Conservation (phyloP, 495 filamentous ascomycete genomes). For the Neurospora sp. region DNA sequence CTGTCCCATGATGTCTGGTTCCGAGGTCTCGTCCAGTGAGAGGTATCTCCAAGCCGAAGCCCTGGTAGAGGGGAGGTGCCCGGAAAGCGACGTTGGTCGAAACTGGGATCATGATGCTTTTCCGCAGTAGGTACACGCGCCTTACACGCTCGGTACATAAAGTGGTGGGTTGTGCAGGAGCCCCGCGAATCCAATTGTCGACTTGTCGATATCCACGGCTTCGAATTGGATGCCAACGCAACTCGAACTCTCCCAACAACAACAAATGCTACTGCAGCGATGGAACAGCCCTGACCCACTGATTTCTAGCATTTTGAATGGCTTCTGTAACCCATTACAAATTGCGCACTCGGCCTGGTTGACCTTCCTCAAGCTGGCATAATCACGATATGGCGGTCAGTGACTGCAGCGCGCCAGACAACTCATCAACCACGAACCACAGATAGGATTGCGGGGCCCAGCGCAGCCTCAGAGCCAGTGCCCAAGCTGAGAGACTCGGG, state of each 20-base stretch:
- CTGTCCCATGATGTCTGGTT: not conserved
- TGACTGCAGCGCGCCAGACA: constrained; percentile 3
- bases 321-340: constrained; percentile 1
- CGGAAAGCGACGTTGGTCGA: not conserved
- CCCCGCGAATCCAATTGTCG: not conserved
- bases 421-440: not conserved
- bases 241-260: not conserved
- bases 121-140: not conserved
- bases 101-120: not conserved
- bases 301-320: constrained; percentile 5
- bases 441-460: not conserved
- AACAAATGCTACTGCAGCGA: constrained; percentile 11
- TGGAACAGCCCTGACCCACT: constrained; percentile 10
- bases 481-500: not conserved
- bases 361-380: not conserved
- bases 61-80: not conserved
- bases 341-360: not conserved
- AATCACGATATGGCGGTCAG: constrained; percentile 15
- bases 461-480: not conserved
- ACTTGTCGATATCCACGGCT: not conserved
- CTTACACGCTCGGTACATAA: not conserved
- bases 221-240: not conserved
- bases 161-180: not conserved
- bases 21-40: not conserved
- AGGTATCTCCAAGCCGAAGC: not conserved